Conservation (phyloP, 495 filamentous ascomycete species). For the Penicillium silybi region DNA sequence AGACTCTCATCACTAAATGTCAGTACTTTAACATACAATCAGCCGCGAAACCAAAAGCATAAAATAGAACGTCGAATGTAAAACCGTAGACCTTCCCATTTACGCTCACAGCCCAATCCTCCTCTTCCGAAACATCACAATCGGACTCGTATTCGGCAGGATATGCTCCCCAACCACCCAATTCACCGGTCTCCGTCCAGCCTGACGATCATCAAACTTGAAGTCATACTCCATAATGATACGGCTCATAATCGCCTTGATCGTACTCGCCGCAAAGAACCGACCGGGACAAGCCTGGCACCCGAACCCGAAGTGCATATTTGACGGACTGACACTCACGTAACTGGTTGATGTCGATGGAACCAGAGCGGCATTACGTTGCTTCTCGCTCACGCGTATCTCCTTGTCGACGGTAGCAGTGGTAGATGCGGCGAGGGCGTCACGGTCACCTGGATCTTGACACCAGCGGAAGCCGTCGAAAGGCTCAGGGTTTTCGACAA, state of each 20-base stretch:
- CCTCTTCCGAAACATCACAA: conserved; percentile 27
- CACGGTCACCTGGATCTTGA: conserved; percentile 16
- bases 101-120: conserved; percentile 1
- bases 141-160: conserved; percentile 21
- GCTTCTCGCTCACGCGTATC: not conserved
- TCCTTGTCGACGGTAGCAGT: not conserved
- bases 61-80: not conserved
- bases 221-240: conserved; percentile 53
- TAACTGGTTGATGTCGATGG: conserved; percentile 15
- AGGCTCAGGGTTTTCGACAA: conserved; percentile 14
- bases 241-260: conserved; percentile 54
- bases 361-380: not conserved
- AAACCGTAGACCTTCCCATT: not conserved
- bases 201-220: conserved; percentile 21
- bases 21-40: too few species aligned
- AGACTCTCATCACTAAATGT: not conserved
- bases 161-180: conserved; percentile 30
- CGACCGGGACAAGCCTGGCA: conserved; percentile 50
- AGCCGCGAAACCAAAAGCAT: not conserved
- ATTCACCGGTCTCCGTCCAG: conserved; percentile 22
- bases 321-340: conserved; percentile 18
- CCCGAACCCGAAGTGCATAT: conserved; percentile 35
- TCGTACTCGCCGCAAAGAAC: conserved; percentile 51
- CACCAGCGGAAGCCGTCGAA: conserved; percentile 40
- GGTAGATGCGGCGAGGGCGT: not conserved